These are phyloP conservation scores for Acanthamoeba triangularis DNA, from an alignment of 208 protist species.

Conservation along the genomic window DNA sequence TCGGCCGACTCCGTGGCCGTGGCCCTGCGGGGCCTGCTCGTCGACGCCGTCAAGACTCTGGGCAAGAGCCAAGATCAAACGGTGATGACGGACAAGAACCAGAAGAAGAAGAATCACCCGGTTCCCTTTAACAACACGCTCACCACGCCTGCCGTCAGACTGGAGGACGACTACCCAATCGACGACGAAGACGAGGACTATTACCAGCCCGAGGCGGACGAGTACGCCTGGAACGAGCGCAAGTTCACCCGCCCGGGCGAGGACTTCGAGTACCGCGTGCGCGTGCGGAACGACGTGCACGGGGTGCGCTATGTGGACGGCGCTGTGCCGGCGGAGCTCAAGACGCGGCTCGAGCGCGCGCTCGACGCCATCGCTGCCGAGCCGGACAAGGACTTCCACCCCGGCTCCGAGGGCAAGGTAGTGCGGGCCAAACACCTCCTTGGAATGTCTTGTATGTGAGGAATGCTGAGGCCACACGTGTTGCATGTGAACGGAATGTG, in stretches of 20 bases:
- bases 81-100: not conserved
- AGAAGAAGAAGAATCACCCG: not conserved
- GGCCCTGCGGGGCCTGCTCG: not conserved
- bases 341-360: not conserved
- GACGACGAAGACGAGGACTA: not conserved
- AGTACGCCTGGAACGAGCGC: not conserved
- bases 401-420: conserved; percentile 44
- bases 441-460: not conserved
- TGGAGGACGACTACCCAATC: not conserved
- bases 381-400: conserved; percentile 78
- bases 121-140: not conserved
- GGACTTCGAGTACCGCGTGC: not conserved
- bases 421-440: not conserved
- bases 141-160: not conserved
- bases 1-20: not conserved
- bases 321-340: not conserved
- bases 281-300: not conserved
- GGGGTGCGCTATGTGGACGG: conserved; percentile 6
- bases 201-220: not conserved
- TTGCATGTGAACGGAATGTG: no score
- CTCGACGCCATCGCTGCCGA: conserved; percentile 49
- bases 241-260: not conserved
- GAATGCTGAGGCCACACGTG: no score
- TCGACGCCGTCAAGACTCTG: not conserved
- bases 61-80: not conserved